A percentile compares a stretch with the other conserved stretches of the same genome.
These are phyloP conservation scores for Xylariaceae sp. DNA, from an alignment of 2,329 filamentous ascomycete genomes.

Conservation along the genomic window DNA sequence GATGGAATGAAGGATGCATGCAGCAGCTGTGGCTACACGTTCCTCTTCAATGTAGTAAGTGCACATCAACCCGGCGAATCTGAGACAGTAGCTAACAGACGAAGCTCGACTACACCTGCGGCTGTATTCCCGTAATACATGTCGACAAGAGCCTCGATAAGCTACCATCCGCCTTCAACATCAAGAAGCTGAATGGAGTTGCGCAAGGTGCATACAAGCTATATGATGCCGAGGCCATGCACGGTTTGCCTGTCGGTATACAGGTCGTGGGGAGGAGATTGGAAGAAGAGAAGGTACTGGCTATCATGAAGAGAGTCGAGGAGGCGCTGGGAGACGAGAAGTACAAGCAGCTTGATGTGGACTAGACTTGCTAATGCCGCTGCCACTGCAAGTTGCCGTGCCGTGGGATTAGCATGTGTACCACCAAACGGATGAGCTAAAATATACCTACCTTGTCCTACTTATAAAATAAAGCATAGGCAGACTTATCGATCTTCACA, in stretches of 20 bases:
- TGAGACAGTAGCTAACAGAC: conserved; percentile 3
- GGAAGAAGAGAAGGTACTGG: conserved; percentile 84
- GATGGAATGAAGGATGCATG: conserved; percentile 81
- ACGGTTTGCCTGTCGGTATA: conserved; percentile 80
- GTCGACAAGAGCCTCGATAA: conserved; percentile 68
- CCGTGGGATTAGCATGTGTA: too few species aligned
- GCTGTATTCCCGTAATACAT: conserved; percentile 79
- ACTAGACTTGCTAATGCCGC: conserved; percentile 21
- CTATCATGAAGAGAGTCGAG: conserved; percentile 75
- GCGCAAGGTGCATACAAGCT: conserved; percentile 79
- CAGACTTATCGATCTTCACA: too few species aligned
- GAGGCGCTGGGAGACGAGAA: conserved; percentile 60
- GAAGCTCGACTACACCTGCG: conserved; percentile 78
- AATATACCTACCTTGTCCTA: too few species aligned
- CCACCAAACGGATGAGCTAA: too few species aligned
- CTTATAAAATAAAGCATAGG: too few species aligned
- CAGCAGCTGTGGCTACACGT: conserved; percentile 87
- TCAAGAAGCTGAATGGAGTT: conserved; percentile 69
- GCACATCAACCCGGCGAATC: not conserved
- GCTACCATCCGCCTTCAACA: conserved; percentile 56
- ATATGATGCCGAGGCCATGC: conserved; percentile 80
- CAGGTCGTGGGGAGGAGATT: conserved; percentile 76
- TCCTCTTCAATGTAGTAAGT: conserved; percentile 81
- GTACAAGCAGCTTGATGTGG: conserved; percentile 47
- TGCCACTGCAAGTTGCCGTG: too few species aligned